These are phyloP conservation scores for Podospora pseudoanserina DNA, from an alignment of 495 filamentous ascomycete genomes.

Conservation along the genomic window DNA sequence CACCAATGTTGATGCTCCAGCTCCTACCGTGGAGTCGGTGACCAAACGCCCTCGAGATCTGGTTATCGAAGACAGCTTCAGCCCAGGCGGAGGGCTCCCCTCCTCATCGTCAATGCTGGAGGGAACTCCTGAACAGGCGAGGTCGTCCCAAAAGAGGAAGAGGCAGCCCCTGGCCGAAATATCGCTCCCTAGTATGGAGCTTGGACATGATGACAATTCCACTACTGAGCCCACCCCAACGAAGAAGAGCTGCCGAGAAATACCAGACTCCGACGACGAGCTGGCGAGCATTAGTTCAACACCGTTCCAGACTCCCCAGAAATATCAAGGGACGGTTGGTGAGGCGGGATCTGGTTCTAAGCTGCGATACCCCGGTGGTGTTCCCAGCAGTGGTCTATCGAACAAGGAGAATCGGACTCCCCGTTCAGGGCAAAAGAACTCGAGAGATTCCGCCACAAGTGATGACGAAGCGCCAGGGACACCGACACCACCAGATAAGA, in stretches of 20 bases:
- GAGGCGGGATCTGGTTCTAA: constrained; percentile 8
- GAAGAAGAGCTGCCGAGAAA: constrained; percentile 25
- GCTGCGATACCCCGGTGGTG: background rate
- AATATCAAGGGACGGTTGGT: background rate
- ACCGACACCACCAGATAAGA: constrained; percentile 9
- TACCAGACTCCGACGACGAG: constrained; percentile 45
- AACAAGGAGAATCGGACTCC: constrained; percentile 27
- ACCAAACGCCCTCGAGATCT: constrained; percentile 30
- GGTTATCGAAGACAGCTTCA: constrained; percentile 41
- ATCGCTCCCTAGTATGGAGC: constrained; percentile 10
- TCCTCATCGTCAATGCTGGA: constrained; percentile 12
- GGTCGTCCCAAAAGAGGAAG: constrained; percentile 13
- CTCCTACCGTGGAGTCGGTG: constrained; percentile 27
- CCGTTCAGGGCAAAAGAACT: constrained; percentile 13
- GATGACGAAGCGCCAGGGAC: constrained; percentile 10
- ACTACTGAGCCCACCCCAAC: constrained; percentile 14
- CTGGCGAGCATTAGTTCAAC: constrained; percentile 26
- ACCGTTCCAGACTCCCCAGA: constrained; percentile 15
- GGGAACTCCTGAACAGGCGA: constrained; percentile 11
- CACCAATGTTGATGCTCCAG: constrained; percentile 31
- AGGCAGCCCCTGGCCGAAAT: constrained; percentile 30
- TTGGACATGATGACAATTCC: constrained; percentile 4
- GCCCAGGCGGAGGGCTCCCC: constrained; percentile 27
- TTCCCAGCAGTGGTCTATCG: constrained; percentile 23
- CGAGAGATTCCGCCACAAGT: background rate